phyloP scores from a whole-genome alignment of 1,284 basidiomycete species.

The Omphalotus olearius region DNA sequence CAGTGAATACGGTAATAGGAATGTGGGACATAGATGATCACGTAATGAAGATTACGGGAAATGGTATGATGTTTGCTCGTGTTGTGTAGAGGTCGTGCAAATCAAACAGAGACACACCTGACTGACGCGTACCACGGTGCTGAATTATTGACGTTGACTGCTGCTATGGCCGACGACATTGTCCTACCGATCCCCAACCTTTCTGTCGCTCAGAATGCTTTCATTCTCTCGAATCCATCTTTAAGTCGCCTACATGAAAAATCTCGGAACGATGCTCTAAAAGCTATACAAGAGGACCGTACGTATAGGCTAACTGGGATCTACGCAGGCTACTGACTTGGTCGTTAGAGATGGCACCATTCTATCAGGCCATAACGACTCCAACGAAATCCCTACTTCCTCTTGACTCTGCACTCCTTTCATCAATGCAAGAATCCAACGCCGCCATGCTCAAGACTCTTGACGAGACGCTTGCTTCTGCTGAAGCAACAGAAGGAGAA shows the following conservation, averaged over 20 bases:
- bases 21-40: slow-evolving; percentile 31
- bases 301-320: slow-evolving; percentile 26
- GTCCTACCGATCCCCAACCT: slow-evolving; percentile 86
- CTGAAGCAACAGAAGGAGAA: slow-evolving; percentile 90
- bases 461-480: slow-evolving; percentile 79
- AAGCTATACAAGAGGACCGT: slow-evolving; percentile 86
- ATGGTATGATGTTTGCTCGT: no score
- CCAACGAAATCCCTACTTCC: slow-evolving; percentile 35
- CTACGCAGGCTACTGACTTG: slow-evolving; percentile 1
- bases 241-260: slow-evolving; percentile 63
- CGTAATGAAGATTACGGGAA: background rate
- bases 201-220: slow-evolving; percentile 72
- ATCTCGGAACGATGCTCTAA: slow-evolving; percentile 64
- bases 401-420: slow-evolving; percentile 58
- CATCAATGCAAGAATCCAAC: slow-evolving; percentile 74
- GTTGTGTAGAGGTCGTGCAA: no score
- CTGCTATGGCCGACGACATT: slow-evolving; percentile 76
- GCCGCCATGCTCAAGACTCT: slow-evolving; percentile 72
- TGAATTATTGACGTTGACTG: slow-evolving; percentile 12
- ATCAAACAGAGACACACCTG: no score
- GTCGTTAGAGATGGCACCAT: slow-evolving; percentile 76
- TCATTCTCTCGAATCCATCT: slow-evolving; percentile 62
- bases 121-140: slow-evolving; percentile 14
- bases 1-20: slow-evolving; percentile 84
- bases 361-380: slow-evolving; percentile 57